These are phyloP conservation scores for Cladosporium sp. DNA, from an alignment of 2,329 filamentous ascomycete genomes.

Conservation along the genomic window DNA sequence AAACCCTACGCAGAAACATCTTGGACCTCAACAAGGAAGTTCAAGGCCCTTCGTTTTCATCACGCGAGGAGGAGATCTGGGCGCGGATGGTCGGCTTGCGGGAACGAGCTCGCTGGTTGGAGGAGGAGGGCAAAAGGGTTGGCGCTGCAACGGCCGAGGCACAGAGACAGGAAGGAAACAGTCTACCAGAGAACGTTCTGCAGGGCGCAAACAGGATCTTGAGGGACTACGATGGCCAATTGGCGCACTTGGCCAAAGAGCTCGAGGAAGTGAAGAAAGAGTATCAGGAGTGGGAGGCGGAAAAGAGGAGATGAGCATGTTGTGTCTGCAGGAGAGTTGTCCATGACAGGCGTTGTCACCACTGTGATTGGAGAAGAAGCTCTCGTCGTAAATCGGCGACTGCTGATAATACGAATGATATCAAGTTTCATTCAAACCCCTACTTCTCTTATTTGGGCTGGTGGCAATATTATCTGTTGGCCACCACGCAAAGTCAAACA, in stretches of 20 bases:
- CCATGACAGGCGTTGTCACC: background rate
- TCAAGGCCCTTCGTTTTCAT: conserved; percentile 72
- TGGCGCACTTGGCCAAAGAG: conserved; percentile 71
- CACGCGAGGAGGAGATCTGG: conserved; percentile 82
- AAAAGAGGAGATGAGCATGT: conserved; percentile 11
- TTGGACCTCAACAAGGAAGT: conserved; percentile 67
- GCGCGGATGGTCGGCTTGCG: conserved; percentile 74
- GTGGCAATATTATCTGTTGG: background rate
- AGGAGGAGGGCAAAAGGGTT: conserved; percentile 71
- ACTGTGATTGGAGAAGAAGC: background rate
- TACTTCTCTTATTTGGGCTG: background rate
- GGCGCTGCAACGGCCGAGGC: conserved; percentile 49
- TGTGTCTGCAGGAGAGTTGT: background rate
- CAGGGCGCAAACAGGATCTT: conserved; percentile 76
- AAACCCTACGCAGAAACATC: conserved; percentile 73
- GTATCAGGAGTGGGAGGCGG: conserved; percentile 55
- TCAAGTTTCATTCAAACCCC: background rate
- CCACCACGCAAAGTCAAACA: background rate
- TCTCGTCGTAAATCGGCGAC: background rate
- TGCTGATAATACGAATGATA: background rate
- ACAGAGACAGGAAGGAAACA: conserved; percentile 42
- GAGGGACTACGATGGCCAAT: conserved; percentile 78
- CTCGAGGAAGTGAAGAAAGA: conserved; percentile 60
- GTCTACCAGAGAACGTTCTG: conserved; percentile 69
- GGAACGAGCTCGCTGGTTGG: conserved; percentile 70